Evolutionary conservation across 257 asterid genomes (phyloP), one percentile per base, ranked within the genome.

Genomic region (Solanum ossicruentum): DNA sequence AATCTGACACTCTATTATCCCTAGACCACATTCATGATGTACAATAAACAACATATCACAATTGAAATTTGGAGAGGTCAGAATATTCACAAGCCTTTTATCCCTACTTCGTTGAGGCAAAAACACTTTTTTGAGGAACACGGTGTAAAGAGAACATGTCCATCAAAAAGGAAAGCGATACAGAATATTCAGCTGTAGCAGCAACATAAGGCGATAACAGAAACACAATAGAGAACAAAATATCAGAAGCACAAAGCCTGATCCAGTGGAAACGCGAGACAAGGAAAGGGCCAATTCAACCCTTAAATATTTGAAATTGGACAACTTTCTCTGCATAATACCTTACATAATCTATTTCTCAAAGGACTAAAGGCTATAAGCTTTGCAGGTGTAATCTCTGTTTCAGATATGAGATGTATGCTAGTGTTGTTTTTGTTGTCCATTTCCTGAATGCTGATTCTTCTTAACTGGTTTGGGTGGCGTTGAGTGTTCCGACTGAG

Each of bases 401-500:
- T 47, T 54, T 51, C 63, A 26, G 43, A 51, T 51, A 61, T 77
- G 58, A 84, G 12, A 18, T 39, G 26, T 17, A 15, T 70, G 28
- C 88, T 87, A 92, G 83, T 88, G 86, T 70, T 66, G 77, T 81
- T 88, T 83, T 89, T 84, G 90, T 80, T 73, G 84, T 86, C 82
- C 80, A 36, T 72, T 82, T 4, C 21, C 85, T 28, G 88, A 60
- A 82, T 91, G 55, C 78, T 87, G 90, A 43, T 80, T 89, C 47
- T 49, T 86, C 8, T 45, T 87, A 52, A 83, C 86, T 7, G 85
- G 84, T 89, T 84, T 93, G 73, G 90, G 84, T 9, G 94, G 95
- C 17, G 92, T 89, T 13, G 99, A 94, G 72, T 86, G 91, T 84
- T 95, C 99, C 0, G 98, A 88, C 88, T 95, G 96, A 70, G 98